Evolutionary conservation across 805 yeast species (phyloP).

Genomic region (Diddensiella transvaalensis): DNA sequence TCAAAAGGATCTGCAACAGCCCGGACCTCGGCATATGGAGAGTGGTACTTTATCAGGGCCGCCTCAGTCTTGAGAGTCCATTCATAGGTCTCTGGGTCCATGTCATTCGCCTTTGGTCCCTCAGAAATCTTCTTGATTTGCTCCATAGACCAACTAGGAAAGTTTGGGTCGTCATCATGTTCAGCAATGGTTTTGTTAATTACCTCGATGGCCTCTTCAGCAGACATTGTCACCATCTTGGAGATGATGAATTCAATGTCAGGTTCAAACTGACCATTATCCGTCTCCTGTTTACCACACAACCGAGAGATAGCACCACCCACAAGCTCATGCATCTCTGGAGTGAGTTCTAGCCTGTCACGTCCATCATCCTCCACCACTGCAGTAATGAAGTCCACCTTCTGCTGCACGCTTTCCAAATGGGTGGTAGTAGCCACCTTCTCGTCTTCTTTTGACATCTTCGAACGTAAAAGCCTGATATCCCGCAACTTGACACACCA

Average conservation of each 20-base stretch:
- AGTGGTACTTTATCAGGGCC: constrained; percentile 37
- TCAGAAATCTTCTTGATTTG: constrained; percentile 32
- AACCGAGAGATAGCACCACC: constrained; percentile 8
- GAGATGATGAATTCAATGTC: constrained; percentile 14
- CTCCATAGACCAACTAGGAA: constrained; percentile 38
- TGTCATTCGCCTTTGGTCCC: constrained; percentile 17
- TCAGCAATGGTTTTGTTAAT: constrained; percentile 39
- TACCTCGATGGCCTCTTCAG: constrained; percentile 40
- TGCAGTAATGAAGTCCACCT: constrained; percentile 1
- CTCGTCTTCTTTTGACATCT: background rate
- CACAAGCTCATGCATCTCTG: constrained; percentile 12
- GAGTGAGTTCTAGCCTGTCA: constrained; percentile 5
- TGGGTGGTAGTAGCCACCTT: background rate
- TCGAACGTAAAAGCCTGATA: too few species aligned
- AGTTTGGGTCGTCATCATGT: constrained; percentile 49
- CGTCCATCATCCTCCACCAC: constrained; percentile 2
- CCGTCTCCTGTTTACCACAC: constrained; percentile 11
- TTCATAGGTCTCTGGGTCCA: constrained; percentile 27
- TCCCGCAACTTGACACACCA: too few species aligned
- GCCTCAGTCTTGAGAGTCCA: constrained; percentile 37
- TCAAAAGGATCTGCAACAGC: constrained; percentile 52
- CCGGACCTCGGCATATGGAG: constrained; percentile 58
- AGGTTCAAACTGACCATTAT: constrained; percentile 14
- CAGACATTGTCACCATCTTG: constrained; percentile 27
- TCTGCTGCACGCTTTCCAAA: background rate